phyloP scores from a whole-genome alignment of 371 early-diverging fungal genomes.

The Parasitella parasitica region DNA sequence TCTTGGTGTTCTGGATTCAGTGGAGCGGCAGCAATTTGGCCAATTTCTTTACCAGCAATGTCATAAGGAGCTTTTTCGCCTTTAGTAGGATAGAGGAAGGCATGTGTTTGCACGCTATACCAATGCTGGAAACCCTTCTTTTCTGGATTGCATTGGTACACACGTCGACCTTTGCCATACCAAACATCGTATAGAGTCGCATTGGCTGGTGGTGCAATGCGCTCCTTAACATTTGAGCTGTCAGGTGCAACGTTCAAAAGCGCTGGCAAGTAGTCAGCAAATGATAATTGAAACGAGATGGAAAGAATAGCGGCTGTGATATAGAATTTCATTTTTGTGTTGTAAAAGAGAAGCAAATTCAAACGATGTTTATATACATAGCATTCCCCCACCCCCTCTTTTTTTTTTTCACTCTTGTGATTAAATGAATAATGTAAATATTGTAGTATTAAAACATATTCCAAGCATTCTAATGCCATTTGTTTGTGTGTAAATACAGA shows the following conservation, averaged over 20 bases:
- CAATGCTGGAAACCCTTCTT: slow-evolving; percentile 37
- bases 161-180: slow-evolving; percentile 38
- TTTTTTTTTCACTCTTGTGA: too few species aligned
- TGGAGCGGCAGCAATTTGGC: slow-evolving; percentile 34
- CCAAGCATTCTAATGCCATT: neutral
- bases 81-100: slow-evolving; percentile 35
- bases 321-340: slow-evolving; percentile 12
- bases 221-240: slow-evolving; percentile 26
- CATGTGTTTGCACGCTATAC: slow-evolving; percentile 48
- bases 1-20: slow-evolving; percentile 26
- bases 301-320: slow-evolving; percentile 1
- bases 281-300: neutral
- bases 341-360: neutral
- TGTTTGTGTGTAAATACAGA: neutral
- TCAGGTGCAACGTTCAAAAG: slow-evolving; percentile 26
- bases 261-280: slow-evolving; percentile 25
- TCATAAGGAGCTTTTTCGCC: slow-evolving; percentile 32
- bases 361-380: too few species aligned
- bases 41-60: slow-evolving; percentile 30
- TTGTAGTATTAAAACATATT: neutral
- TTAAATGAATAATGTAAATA: neutral
- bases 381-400: too few species aligned
- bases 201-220: slow-evolving; percentile 33
- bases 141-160: slow-evolving; percentile 49
- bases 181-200: slow-evolving; percentile 35